Percentiles rank a stretch among this genome's conserved stretches.
Conservation (phyloP, 2,329 filamentous ascomycete genomes). For the Venturia asperata region DNA sequence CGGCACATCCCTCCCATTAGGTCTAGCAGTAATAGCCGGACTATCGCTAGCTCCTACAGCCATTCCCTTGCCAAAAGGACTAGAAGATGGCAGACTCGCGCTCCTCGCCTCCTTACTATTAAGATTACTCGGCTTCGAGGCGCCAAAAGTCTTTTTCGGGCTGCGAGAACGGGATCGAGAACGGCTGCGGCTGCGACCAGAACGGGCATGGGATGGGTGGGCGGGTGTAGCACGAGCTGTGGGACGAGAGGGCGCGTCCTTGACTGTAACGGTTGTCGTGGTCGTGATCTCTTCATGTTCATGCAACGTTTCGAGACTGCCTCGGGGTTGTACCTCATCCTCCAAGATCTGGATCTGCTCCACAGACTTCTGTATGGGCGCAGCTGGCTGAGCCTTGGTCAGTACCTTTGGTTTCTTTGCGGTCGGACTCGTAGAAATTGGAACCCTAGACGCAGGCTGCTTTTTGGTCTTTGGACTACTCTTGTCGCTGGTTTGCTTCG, state of each 20-base stretch:
- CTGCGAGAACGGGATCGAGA: slow-evolving; percentile 10
- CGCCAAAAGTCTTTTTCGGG: slow-evolving; percentile 7
- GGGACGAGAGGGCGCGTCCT: slow-evolving; percentile 2
- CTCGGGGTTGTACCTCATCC: slow-evolving; percentile 1
- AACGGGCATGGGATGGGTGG: slow-evolving; percentile 1
- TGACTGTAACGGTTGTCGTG: slow-evolving; percentile 1
- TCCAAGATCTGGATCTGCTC: background rate
- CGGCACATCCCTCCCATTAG: slow-evolving; percentile 17
- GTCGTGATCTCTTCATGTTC: slow-evolving; percentile 7
- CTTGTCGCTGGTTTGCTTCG: background rate
- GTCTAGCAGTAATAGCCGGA: slow-evolving; percentile 4
- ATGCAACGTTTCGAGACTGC: slow-evolving; percentile 13
- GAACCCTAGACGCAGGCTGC: background rate
- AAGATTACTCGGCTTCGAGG: background rate
- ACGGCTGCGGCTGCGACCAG: background rate
- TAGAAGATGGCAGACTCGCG: slow-evolving; percentile 12
- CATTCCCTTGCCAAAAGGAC: background rate
- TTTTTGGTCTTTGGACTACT: background rate
- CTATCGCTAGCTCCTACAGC: background rate
- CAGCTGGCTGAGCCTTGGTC: background rate
- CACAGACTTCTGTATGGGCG: background rate
- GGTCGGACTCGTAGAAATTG: background rate
- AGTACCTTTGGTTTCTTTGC: slow-evolving; percentile 8
- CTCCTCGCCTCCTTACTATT: background rate
- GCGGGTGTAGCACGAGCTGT: slow-evolving; percentile 16